phyloP scores from a whole-genome alignment of 2,329 filamentous ascomycete genomes.

The Fusarium humuli region DNA sequence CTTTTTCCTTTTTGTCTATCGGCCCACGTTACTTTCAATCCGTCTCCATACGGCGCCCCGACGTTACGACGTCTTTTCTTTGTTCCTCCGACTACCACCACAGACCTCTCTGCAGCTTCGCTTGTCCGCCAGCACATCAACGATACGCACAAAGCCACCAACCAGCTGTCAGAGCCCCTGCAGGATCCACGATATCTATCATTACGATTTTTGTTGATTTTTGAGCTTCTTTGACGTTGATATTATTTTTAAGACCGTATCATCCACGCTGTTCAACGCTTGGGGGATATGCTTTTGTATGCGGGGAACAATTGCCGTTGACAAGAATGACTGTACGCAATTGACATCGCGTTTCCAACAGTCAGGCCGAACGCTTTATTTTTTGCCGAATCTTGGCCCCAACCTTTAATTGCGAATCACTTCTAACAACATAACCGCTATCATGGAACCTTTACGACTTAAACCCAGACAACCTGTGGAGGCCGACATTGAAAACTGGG shows the following conservation, averaged over 20 bases:
- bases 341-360: slow-evolving; percentile 43
- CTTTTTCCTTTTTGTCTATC: slow-evolving; percentile 16
- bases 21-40: slow-evolving; percentile 1
- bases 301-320: slow-evolving; percentile 43
- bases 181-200: slow-evolving; percentile 18
- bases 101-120: slow-evolving; percentile 12
- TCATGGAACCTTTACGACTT: slow-evolving; percentile 67
- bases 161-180: slow-evolving; percentile 16
- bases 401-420: slow-evolving; percentile 21
- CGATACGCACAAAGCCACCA: slow-evolving; percentile 22
- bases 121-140: slow-evolving; percentile 32
- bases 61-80: slow-evolving; percentile 27
- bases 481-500: slow-evolving; percentile 79
- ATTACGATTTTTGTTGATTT: slow-evolving; percentile 16
- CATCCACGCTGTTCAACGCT: slow-evolving; percentile 25
- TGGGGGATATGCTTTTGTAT: slow-evolving; percentile 43
- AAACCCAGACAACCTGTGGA: slow-evolving; percentile 66
- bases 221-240: slow-evolving; percentile 12
- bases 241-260: slow-evolving; percentile 2
- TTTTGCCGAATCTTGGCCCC: slow-evolving; percentile 26
- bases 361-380: slow-evolving; percentile 26
- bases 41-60: slow-evolving; percentile 10
- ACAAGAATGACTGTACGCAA: slow-evolving; percentile 48
- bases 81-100: slow-evolving; percentile 26
- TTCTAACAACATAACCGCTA: slow-evolving; percentile 30